phyloP scores from a whole-genome alignment of 495 filamentous ascomycete species.

The Neurospora sp. region DNA sequence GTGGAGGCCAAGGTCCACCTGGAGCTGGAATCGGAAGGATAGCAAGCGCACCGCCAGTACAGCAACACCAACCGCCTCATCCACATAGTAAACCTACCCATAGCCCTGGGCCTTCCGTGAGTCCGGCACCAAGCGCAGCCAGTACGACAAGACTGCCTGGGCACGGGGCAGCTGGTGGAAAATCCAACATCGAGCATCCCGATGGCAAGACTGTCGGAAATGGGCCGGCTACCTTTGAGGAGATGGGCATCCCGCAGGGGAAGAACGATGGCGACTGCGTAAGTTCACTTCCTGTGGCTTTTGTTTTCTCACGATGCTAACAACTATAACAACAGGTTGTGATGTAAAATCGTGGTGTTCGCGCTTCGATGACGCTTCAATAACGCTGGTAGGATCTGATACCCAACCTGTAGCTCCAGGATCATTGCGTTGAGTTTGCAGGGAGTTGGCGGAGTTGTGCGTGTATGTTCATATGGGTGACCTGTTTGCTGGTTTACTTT shows the following conservation, averaged over 20 bases:
- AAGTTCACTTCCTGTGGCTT: slow-evolving; percentile 30
- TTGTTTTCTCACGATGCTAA: slow-evolving; percentile 4
- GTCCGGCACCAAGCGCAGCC: slow-evolving; percentile 22
- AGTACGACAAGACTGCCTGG: slow-evolving; percentile 11
- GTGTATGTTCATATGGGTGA: background rate
- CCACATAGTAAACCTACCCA: slow-evolving; percentile 15
- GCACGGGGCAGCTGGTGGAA: slow-evolving; percentile 3
- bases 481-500: background rate
- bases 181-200: slow-evolving; percentile 10
- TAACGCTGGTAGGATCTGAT: background rate
- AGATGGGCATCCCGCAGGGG: slow-evolving; percentile 83
- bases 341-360: slow-evolving; percentile 6
- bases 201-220: slow-evolving; percentile 50
- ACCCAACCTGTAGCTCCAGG: background rate
- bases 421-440: background rate
- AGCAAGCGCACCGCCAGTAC: slow-evolving; percentile 21
- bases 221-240: slow-evolving; percentile 94
- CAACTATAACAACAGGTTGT: slow-evolving; percentile 7
- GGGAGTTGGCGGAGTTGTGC: background rate
- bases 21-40: background rate
- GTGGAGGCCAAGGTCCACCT: slow-evolving; percentile 5
- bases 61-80: slow-evolving; percentile 6
- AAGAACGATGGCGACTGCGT: slow-evolving; percentile 85
- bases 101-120: slow-evolving; percentile 15
- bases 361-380: background rate